Conservation (phyloP, 2,329 filamentous ascomycete species). For the Didymella pomorum region DNA sequence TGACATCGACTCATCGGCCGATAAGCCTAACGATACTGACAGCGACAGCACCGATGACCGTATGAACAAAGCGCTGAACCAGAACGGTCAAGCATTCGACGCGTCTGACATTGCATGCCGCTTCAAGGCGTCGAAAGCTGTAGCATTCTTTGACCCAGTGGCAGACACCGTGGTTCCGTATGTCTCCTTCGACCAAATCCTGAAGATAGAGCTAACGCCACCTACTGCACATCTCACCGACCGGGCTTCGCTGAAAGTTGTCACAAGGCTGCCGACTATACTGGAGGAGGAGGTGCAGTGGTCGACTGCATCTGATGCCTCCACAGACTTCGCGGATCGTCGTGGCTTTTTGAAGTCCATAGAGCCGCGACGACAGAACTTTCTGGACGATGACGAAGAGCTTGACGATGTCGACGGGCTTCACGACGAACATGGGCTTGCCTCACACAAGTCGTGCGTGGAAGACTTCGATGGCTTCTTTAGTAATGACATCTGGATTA, state of each 20-base stretch:
- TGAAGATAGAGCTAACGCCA: background rate
- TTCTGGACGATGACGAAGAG: background rate
- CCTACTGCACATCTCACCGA: background rate
- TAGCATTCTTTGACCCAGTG: background rate
- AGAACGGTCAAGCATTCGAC: background rate
- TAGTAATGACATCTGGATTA: slow-evolving; percentile 3
- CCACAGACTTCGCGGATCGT: slow-evolving; percentile 2
- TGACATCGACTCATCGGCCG: background rate
- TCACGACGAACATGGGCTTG: background rate
- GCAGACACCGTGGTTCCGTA: background rate
- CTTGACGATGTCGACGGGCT: background rate
- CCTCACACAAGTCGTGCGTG: background rate
- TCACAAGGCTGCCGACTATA: background rate
- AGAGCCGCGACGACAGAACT: background rate
- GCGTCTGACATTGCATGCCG: slow-evolving; percentile 1
- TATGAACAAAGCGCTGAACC: background rate
- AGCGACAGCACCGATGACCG: background rate
- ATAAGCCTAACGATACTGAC: background rate
- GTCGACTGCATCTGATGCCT: background rate
- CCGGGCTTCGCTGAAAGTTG: background rate
- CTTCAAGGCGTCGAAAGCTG: slow-evolving; percentile 12
- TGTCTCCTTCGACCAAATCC: slow-evolving; percentile 1
- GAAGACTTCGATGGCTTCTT: background rate
- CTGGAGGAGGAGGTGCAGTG: background rate
- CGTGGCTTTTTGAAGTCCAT: background rate